Percentiles rank a stretch among this genome's conserved stretches.
Conservation (phyloP, 192 early-diverging fungal species). For the Backusella sp. region DNA sequence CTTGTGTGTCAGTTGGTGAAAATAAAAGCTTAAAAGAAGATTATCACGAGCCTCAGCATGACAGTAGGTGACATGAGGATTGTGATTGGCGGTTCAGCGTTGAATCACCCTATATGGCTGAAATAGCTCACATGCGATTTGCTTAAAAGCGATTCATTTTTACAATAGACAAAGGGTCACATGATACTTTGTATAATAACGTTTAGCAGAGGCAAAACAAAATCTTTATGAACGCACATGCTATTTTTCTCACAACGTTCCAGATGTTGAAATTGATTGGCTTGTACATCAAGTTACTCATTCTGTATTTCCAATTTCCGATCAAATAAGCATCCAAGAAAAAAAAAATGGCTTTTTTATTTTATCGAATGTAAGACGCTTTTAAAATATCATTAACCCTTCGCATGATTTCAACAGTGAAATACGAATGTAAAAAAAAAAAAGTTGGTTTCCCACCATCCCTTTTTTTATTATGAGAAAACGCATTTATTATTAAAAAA, state of each 20-base stretch:
- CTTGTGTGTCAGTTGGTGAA: neutral
- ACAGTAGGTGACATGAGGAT: neutral
- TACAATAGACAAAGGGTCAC: neutral
- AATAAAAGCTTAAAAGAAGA: neutral
- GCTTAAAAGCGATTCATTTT: neutral
- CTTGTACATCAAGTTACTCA: neutral
- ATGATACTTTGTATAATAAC: neutral
- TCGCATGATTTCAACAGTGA: conserved; percentile 5
- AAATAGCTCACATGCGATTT: conserved; percentile 12
- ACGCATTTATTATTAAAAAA: neutral
- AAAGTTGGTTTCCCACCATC: neutral
- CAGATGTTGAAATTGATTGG: neutral
- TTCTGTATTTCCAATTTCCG: neutral
- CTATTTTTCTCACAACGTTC: conserved; percentile 8
- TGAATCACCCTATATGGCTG: conserved; percentile 1
- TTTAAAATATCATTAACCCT: neutral
- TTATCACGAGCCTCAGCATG: conserved; percentile 21
- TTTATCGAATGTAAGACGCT: neutral
- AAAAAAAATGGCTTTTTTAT: neutral
- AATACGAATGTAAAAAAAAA: neutral
- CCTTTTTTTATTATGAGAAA: neutral
- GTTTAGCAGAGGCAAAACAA: neutral
- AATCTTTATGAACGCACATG: conserved; percentile 1
- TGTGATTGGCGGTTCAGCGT: conserved; percentile 4
- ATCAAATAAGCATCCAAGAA: neutral